Evolutionary conservation across 139 green algal genomes (phyloP).

Genomic region (Chlamydomonas schloesseri): DNA sequence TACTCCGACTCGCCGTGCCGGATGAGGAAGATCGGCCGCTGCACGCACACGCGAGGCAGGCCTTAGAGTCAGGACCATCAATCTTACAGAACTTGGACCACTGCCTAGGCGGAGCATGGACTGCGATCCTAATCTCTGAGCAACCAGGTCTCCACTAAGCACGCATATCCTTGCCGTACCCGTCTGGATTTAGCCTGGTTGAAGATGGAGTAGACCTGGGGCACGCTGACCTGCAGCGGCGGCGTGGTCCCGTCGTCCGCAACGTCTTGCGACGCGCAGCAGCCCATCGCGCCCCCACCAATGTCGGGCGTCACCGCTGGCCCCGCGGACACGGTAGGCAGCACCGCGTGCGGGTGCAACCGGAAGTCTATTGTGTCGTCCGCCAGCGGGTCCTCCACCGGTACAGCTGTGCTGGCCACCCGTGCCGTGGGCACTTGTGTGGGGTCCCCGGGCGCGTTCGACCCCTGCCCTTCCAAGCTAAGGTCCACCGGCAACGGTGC

Average conservation of each 20-base stretch:
- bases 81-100: too few relatives aligned
- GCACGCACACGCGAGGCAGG: not conserved
- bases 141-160: too few relatives aligned
- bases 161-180: too few relatives aligned
- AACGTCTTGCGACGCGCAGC: not conserved
- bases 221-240: not conserved
- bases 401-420: not conserved
- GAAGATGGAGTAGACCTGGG: slow-evolving; percentile 31
- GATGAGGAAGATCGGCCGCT: slow-evolving; percentile 37
- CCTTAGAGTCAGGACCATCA: not conserved
- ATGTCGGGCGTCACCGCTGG: slow-evolving; percentile 31
- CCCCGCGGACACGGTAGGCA: slow-evolving; percentile 12
- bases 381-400: not conserved
- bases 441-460: slow-evolving; percentile 11
- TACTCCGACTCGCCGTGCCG: slow-evolving; percentile 55
- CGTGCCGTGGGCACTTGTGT: not conserved
- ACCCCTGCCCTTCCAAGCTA: slow-evolving; percentile 26
- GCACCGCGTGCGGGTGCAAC: not conserved
- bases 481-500: not conserved
- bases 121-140: too few relatives aligned
- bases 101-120: too few relatives aligned
- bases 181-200: too few relatives aligned
- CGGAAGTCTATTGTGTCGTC: not conserved
- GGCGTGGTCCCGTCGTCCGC: slow-evolving; percentile 31
- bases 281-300: too few relatives aligned